Conservation (phyloP, 257 asterid genomes). For the Eucommia ulmoides region DNA sequence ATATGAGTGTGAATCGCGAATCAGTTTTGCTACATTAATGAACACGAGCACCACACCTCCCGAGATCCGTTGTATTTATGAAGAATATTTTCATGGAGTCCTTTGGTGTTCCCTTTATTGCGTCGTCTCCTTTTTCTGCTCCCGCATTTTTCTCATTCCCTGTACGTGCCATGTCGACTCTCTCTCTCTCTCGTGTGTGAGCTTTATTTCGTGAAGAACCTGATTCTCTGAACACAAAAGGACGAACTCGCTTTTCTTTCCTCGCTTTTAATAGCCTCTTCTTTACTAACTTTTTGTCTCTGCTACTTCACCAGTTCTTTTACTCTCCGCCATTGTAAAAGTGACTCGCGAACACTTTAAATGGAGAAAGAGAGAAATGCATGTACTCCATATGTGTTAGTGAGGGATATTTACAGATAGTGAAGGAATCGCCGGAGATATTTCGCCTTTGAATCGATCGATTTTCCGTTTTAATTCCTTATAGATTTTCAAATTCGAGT, state of each 20-base stretch:
- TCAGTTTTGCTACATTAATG: no score
- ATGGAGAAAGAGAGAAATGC: neutral
- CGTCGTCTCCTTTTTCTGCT: no score
- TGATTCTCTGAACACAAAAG: constrained; percentile 49
- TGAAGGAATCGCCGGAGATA: neutral
- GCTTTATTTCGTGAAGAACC: constrained; percentile 40
- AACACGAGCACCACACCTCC: no score
- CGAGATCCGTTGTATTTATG: no score
- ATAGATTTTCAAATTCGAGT: neutral
- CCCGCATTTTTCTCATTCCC: no score
- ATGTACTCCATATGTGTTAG: neutral
- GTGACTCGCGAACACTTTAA: neutral
- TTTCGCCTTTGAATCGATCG: neutral
- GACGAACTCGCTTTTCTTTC: constrained; percentile 26
- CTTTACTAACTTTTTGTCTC: constrained; percentile 1
- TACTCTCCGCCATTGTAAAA: neutral
- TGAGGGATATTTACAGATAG: no score
- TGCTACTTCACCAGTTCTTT: constrained; percentile 8
- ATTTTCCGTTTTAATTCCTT: neutral
- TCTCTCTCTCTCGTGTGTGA: no score
- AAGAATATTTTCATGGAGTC: no score
- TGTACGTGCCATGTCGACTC: no score
- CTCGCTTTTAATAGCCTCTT: constrained; percentile 7
- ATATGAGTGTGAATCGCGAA: no score
- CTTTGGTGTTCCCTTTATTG: no score